A percentile compares a stretch with the other conserved stretches of the same genome.
Conservation (phyloP, 2,329 filamentous ascomycete species). For the Sclerotinia glacialis region DNA sequence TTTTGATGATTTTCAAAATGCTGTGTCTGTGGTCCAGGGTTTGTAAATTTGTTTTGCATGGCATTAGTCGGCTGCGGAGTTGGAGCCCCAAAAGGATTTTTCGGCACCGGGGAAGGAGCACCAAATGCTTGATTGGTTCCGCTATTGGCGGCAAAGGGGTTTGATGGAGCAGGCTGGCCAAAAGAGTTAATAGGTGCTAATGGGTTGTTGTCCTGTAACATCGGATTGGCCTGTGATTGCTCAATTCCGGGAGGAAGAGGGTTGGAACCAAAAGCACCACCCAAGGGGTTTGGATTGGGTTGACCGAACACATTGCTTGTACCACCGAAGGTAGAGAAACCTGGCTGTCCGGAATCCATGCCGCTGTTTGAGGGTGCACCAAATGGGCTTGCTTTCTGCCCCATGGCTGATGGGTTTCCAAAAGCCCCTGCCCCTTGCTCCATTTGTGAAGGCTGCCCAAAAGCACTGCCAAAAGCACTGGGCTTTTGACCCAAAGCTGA, state of each 20-base stretch:
- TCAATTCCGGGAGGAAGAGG: conserved; percentile 13
- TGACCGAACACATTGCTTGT: conserved; percentile 15
- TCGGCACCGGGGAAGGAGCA: conserved; percentile 1
- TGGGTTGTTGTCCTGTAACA: conserved; percentile 8
- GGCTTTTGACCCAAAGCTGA: conserved; percentile 41
- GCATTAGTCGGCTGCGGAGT: conserved; percentile 8
- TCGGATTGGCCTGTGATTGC: conserved; percentile 6
- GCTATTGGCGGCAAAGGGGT: conserved; percentile 14
- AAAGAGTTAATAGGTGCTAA: conserved; percentile 35
- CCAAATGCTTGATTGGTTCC: conserved; percentile 45
- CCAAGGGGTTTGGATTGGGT: conserved; percentile 20
- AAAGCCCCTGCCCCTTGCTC: conserved; percentile 37
- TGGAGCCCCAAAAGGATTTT: conserved; percentile 24
- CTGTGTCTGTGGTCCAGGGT: neutral
- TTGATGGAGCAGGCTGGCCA: conserved; percentile 44
- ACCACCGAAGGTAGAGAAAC: conserved; percentile 20
- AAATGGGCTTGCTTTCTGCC: conserved; percentile 40
- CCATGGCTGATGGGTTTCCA: conserved; percentile 43
- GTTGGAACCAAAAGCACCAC: conserved; percentile 16
- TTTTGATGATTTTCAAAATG: neutral
- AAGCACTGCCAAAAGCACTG: conserved; percentile 26
- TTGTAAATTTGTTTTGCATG: neutral
- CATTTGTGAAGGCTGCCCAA: conserved; percentile 24
- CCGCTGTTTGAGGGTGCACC: conserved; percentile 27
- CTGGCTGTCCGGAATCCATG: conserved; percentile 20